Evolutionary conservation across 306 rosid species (phyloP), one percentile per base, ranked within the genome.

Genomic region (Trifolium pratense): DNA sequence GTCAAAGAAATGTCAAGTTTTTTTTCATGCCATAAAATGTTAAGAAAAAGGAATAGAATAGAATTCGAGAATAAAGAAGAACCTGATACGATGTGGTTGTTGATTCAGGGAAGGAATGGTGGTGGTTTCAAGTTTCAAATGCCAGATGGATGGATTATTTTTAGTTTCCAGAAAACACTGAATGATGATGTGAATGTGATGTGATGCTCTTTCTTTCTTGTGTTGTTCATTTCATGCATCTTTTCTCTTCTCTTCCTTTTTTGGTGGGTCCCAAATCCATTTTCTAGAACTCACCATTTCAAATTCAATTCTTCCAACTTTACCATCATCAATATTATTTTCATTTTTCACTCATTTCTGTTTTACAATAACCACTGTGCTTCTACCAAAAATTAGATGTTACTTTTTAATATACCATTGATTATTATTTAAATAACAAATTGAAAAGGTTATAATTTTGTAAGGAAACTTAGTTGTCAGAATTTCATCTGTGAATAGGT

Each of bases 251-350:
- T 36, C n/a, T 31, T 10, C 32, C 25, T 5, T 11, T 29, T 56
- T 67, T 55, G 17, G 75, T 68, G 69, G 75, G 80, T 42, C 74
- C 80, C 37, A 5, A 16, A 26, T 25, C 64, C 17, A 43, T 46
- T 21, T 63, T 74, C 78, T 74, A 48, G 78, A 74, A 32, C 11
- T n/a, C 2, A 1, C 68, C 45, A 11, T 57, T 4, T 45, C 21
- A 23, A 55, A 48, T 48, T 48, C 20, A 48, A 48, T 48, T n/a
- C 20, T 51, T 55, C 14, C 16, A 29, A 1, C 16, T 46, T 10
- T n/a, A 16, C 58, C 56, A 66, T 16, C 56, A 66, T 16, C 15
- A 7, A 3, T 9, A 59, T 59, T 59, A 15, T 59, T 3, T 26
- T 4, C n/a, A 6, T 14, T 59, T 3, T 26, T 4, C n/a, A 6